phyloP scores from a whole-genome alignment of 169 alveolate genomes.

The Cryptosporidium sp. region DNA sequence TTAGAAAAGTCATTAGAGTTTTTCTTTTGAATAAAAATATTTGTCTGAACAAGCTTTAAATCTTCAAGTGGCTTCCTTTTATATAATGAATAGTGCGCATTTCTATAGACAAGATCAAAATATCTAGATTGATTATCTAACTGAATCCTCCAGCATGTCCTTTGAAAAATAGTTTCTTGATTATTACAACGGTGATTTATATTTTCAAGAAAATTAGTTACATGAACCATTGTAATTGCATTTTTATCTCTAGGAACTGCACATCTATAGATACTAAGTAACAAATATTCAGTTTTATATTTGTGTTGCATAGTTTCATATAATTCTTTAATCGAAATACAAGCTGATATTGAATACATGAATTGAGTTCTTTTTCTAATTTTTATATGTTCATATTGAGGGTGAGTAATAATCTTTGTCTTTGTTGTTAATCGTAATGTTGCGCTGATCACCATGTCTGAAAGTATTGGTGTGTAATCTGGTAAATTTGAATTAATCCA shows the following conservation, averaged over 20 bases:
- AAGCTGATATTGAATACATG: slow-evolving; percentile 75
- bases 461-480: slow-evolving; percentile 65
- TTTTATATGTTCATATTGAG: slow-evolving; percentile 78
- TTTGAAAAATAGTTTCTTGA: slow-evolving; percentile 42
- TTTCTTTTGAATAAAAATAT: not conserved
- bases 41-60: not conserved
- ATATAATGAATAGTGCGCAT: slow-evolving; percentile 65
- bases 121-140: slow-evolving; percentile 45
- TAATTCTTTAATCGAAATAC: slow-evolving; percentile 76
- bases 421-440: slow-evolving; percentile 74
- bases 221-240: slow-evolving; percentile 48
- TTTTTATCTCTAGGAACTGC: slow-evolving; percentile 26
- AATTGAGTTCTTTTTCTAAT: slow-evolving; percentile 78
- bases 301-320: slow-evolving; percentile 53
- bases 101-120: slow-evolving; percentile 76
- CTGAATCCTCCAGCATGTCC: slow-evolving; percentile 76
- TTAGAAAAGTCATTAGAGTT: not conserved
- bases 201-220: slow-evolving; percentile 63
- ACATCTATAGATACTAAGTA: slow-evolving; percentile 75
- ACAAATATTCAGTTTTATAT: slow-evolving; percentile 60
- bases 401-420: slow-evolving; percentile 73
- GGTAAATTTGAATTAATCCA: slow-evolving; percentile 75
- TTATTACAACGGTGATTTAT: slow-evolving; percentile 52
- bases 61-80: slow-evolving; percentile 9
- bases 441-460: slow-evolving; percentile 78